These are phyloP conservation scores for Phytophthora hybrid DNA, from an alignment of 352 stramenopile species.

Conservation along the genomic window DNA sequence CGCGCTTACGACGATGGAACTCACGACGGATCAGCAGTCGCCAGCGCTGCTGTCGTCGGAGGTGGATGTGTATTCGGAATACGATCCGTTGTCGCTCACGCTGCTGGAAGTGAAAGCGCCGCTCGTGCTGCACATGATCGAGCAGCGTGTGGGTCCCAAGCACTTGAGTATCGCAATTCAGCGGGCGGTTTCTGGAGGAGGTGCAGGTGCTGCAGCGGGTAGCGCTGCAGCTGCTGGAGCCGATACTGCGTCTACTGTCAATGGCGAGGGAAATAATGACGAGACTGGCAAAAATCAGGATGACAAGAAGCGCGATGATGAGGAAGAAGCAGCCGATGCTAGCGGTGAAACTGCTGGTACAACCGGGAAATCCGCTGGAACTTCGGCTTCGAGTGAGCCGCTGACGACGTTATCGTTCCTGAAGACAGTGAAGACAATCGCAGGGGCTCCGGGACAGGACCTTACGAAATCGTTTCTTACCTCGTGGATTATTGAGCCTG, in stretches of 20 bases:
- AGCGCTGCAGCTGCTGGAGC: constrained; percentile 33
- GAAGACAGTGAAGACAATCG: constrained; percentile 84
- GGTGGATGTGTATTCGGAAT: constrained; percentile 87
- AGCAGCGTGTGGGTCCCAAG: constrained; percentile 80
- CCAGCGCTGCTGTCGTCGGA: constrained; percentile 75
- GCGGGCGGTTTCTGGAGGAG: constrained; percentile 68
- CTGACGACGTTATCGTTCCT: constrained; percentile 83
- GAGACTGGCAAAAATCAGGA: constrained; percentile 27
- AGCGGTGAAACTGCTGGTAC: constrained; percentile 23
- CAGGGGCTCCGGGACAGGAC: constrained; percentile 78
- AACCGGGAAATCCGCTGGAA: constrained; percentile 30
- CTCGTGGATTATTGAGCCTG: constrained; percentile 83
- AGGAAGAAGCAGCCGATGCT: constrained; percentile 44
- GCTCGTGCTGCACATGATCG: constrained; percentile 89
- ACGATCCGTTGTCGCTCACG: constrained; percentile 73
- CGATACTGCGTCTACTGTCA: constrained; percentile 36
- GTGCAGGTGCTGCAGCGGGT: constrained; percentile 28
- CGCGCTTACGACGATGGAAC: constrained; percentile 85
- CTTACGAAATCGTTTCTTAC: constrained; percentile 83
- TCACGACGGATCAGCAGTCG: constrained; percentile 71
- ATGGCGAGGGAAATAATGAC: constrained; percentile 52
- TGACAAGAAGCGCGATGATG: constrained; percentile 47
- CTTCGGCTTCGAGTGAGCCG: constrained; percentile 47
- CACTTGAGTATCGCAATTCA: constrained; percentile 82
- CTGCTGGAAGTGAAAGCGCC: constrained; percentile 86